Conservation (phyloP, 2,329 filamentous ascomycete genomes). For the Rhynchosporium graminicola region DNA sequence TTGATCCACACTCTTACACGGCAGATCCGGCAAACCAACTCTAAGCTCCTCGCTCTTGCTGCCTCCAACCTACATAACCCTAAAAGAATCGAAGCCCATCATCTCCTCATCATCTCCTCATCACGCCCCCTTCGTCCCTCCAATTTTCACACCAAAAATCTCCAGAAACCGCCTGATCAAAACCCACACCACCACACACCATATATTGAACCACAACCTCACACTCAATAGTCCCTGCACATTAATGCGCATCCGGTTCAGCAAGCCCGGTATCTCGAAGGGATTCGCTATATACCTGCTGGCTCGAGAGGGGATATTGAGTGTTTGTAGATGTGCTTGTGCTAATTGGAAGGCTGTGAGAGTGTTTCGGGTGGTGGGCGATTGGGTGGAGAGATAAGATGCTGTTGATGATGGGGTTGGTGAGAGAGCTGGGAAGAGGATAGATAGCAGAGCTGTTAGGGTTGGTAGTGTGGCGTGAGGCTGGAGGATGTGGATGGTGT, state of each 20-base stretch:
- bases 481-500: constrained; percentile 11
- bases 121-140: background rate
- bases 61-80: background rate
- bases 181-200: constrained; percentile 14
- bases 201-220: constrained; percentile 14
- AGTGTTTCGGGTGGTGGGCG: background rate
- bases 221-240: constrained; percentile 8
- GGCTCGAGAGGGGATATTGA: constrained; percentile 14
- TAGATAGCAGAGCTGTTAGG: background rate
- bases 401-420: background rate
- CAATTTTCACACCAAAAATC: constrained; percentile 11
- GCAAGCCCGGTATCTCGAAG: background rate
- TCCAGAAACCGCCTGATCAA: constrained; percentile 9
- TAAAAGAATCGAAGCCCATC: background rate
- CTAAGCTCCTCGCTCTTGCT: background rate
- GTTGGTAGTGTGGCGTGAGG: background rate
- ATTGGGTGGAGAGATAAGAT: background rate
- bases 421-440: background rate
- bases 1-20: background rate
- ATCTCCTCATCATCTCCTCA: background rate
- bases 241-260: constrained; percentile 8
- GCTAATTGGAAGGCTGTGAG: constrained; percentile 1
- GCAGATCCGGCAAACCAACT: background rate
- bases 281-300: constrained; percentile 16
- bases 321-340: constrained; percentile 7